Base-by-base conservation (phyloP, 371 early-diverging fungal species). In the Mortierella sp. region DNA sequence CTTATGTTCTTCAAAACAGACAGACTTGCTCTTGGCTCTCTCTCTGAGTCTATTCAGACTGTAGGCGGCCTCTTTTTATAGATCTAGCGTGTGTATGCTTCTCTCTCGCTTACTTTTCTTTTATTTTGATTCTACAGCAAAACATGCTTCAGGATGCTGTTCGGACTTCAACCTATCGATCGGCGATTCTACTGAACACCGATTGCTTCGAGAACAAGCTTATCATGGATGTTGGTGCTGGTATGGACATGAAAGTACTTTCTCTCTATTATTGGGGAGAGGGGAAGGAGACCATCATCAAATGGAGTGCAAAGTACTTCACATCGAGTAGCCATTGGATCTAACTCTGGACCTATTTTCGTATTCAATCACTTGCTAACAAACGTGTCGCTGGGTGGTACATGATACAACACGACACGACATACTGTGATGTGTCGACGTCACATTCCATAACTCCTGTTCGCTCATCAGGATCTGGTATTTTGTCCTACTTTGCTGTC, bases 141-240 rank as follows among this genome's bases (percentile, higher is more conserved):
- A 97, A 98, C 85, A 98, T 98, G 99, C 89, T 99, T 23, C 94
- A 95, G 84, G 99, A 99, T 82, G 87, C 86, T 21, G 94, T 97
- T 28, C 88, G 99, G 45, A 99, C 98, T 1, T 91, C 94, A n/a
- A 89, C 96, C n/a, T 99, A 98, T 76, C 93, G 94, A 61, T 89
- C 91, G 9, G 97, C 97, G 6, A 97, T 99, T 51, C 60, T 93
- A 12, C 77, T 90, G 50, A 96, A 96, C 79, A 84, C 90, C 5
- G 77, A 84, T 25, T 84, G 91, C 60, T 96, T 98, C 72, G 80
- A 86, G 64, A 89, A 91, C 68, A 94, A 95, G 74, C 72, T 88
- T 2, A 96, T 97, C 26, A 90, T 97, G 91, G 99, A 99, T 81
- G 92, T 97, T n/a, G 99, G 99, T 18, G 95, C 98, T 25, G 99